phyloP scores from a whole-genome alignment of 768 basidiomycete genomes.

The Pisolithus orientalis region DNA sequence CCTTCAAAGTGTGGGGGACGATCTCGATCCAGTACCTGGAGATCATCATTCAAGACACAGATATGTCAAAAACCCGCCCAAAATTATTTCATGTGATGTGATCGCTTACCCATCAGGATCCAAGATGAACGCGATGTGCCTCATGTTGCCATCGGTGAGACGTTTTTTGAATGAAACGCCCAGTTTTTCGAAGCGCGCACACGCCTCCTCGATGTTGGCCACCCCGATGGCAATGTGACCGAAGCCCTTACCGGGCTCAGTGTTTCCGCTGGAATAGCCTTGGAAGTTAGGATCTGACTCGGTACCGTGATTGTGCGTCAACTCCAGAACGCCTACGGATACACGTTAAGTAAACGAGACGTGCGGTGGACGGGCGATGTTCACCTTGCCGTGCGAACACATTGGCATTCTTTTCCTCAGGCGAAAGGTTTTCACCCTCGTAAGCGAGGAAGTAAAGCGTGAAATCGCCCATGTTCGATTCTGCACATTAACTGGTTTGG shows the following conservation, averaged over 20 bases:
- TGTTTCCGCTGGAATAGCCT: conserved; percentile 84
- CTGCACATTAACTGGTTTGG: conserved; percentile 28
- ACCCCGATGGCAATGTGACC: conserved; percentile 89
- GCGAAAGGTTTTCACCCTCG: conserved; percentile 46
- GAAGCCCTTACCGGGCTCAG: conserved; percentile 70
- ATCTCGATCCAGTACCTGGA: conserved; percentile 58
- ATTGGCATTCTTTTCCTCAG: conserved; percentile 44
- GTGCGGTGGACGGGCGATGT: neutral
- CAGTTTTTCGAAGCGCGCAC: conserved; percentile 73
- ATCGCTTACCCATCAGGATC: conserved; percentile 70
- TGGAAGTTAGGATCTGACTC: conserved; percentile 72
- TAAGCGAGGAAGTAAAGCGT: conserved; percentile 86
- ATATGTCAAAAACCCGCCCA: neutral
- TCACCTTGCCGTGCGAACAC: conserved; percentile 63
- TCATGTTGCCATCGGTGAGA: conserved; percentile 82
- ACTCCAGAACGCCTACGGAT: conserved; percentile 62
- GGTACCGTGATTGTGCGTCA: conserved; percentile 88
- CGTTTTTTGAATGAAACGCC: conserved; percentile 86
- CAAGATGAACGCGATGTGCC: conserved; percentile 73
- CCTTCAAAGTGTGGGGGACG: conserved; percentile 29
- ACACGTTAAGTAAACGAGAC: neutral
- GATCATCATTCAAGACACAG: neutral
- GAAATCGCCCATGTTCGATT: conserved; percentile 51
- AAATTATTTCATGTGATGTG: neutral
- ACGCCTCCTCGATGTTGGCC: conserved; percentile 76